A percentile compares a stretch with the other conserved stretches of the same genome.
These are phyloP conservation scores for Pseudovirgaria hyperparasitica DNA, from an alignment of 2,329 filamentous ascomycete species.

Conservation along the genomic window DNA sequence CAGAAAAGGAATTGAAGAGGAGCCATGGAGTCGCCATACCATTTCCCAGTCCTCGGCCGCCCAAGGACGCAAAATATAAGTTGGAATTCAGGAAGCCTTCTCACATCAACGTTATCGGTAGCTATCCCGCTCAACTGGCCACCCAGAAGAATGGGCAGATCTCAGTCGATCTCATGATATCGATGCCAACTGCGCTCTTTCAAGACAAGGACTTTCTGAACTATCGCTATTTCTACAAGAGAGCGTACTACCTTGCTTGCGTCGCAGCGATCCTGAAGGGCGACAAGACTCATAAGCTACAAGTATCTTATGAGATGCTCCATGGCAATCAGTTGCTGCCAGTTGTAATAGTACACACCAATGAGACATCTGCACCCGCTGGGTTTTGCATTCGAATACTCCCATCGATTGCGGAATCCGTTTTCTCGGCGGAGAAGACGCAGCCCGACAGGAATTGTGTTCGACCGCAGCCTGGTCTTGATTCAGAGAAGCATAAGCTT, in stretches of 20 bases:
- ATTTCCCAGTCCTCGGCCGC: slow-evolving; percentile 69
- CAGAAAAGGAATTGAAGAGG: slow-evolving; percentile 53
- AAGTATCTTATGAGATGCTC: slow-evolving; percentile 51
- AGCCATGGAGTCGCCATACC: slow-evolving; percentile 60
- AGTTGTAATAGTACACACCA: slow-evolving; percentile 41
- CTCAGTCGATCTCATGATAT: slow-evolving; percentile 70
- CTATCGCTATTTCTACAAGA: slow-evolving; percentile 86
- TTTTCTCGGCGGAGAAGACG: slow-evolving; percentile 63
- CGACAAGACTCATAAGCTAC: slow-evolving; percentile 39
- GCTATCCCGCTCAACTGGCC: slow-evolving; percentile 67
- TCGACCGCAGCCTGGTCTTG: slow-evolving; percentile 38
- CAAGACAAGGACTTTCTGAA: slow-evolving; percentile 93
- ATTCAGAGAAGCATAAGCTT: slow-evolving; percentile 20
- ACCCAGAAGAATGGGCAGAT: slow-evolving; percentile 47
- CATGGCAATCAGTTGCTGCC: slow-evolving; percentile 69
- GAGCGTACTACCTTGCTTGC: slow-evolving; percentile 81
- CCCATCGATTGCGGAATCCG: slow-evolving; percentile 53
- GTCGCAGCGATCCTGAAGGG: slow-evolving; percentile 58
- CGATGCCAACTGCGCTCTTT: slow-evolving; percentile 69
- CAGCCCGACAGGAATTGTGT: slow-evolving; percentile 58
- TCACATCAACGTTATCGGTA: slow-evolving; percentile 78
- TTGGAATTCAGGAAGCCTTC: slow-evolving; percentile 63
- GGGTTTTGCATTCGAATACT: slow-evolving; percentile 54
- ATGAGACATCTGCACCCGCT: no score
- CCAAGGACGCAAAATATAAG: slow-evolving; percentile 67